These are phyloP conservation scores for Myxozyma melibiosi DNA, from an alignment of 805 yeast genomes.

Conservation along the genomic window DNA sequence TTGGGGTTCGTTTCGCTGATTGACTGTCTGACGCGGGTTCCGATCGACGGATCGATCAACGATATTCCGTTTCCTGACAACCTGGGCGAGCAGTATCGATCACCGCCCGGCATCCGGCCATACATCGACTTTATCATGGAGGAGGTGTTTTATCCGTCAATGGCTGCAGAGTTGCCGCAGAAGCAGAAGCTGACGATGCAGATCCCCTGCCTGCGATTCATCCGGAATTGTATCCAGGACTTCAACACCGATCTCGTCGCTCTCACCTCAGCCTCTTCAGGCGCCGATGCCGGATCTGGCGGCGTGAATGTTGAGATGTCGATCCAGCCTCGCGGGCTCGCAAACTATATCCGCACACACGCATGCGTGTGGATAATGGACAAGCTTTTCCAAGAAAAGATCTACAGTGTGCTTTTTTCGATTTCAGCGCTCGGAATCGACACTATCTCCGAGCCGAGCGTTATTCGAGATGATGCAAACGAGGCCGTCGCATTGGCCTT, in stretches of 20 bases:
- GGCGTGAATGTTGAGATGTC: slow-evolving; percentile 53
- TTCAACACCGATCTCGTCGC: slow-evolving; percentile 57
- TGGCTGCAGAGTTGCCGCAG: slow-evolving; percentile 44
- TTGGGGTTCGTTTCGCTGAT: slow-evolving; percentile 64
- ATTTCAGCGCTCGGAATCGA: slow-evolving; percentile 66
- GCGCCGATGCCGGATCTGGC: slow-evolving; percentile 35
- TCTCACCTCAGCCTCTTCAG: slow-evolving; percentile 52
- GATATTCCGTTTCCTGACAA: slow-evolving; percentile 61
- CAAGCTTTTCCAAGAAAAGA: slow-evolving; percentile 61
- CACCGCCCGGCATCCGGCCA: slow-evolving; percentile 68
- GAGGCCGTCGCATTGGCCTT: slow-evolving; percentile 49
- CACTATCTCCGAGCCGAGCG: slow-evolving; percentile 44
- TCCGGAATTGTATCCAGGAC: slow-evolving; percentile 52
- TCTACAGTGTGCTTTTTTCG: slow-evolving; percentile 57
- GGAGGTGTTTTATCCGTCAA: slow-evolving; percentile 61
- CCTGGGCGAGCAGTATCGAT: slow-evolving; percentile 63
- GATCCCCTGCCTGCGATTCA: slow-evolving; percentile 53
- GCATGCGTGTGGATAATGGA: slow-evolving; percentile 70
- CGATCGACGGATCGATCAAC: slow-evolving; percentile 32
- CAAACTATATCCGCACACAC: slow-evolving; percentile 59
- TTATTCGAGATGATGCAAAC: slow-evolving; percentile 24
- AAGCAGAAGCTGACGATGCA: slow-evolving; percentile 53
- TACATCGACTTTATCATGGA: slow-evolving; percentile 72
- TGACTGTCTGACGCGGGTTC: slow-evolving; percentile 42
- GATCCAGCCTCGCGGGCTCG: slow-evolving; percentile 50